Evolutionary conservation across 495 filamentous ascomycete species (phyloP), one percentile per base, ranked within the genome.

Genomic region (Penicillium bialowiezense): DNA sequence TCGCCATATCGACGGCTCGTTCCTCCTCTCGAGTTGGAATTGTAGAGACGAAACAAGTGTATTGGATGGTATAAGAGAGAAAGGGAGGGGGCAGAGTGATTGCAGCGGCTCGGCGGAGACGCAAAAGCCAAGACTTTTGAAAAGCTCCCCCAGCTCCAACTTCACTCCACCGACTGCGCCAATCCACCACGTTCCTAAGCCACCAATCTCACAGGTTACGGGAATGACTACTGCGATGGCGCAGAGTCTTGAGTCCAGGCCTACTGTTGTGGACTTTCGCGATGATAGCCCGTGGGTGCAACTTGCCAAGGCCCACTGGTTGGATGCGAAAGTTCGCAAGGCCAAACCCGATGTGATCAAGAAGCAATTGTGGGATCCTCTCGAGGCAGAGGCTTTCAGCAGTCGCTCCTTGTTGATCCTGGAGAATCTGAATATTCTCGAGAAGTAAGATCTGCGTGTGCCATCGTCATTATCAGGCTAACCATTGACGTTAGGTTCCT

Each of bases 351-450:
- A 95, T 50, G 82, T 91, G 44, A 73, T 97, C 55, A 93, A 95
- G 71, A 78, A 80, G 54, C 88, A 92, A 55, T 85, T 99, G 34
- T 99, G 93, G 89, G 90, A 93, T 70, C 76, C 82, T 14, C 70
- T 99, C 49, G 90, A 97, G 66, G 81, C 83, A 53, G 84, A 90
- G 41, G 74, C 74, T 35, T 97, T 96, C 61, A 77, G 77, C n/a
- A 81, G 81, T 62, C 86, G 80, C 55, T 85, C 84, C 10, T 78
- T 97, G 26, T 75, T 96, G 47, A 79, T 87, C 6, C 75, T 99
- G 53, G 93, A 99, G 70, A 90, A 91, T 51, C 66, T 97, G 53
- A 92, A 95, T 70, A 80, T 95, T 33, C 69, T 99, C 46, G 93
- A 99, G 60, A 90, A 82, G 86, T 91, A 74, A 9, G 74, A 35